phyloP scores from a whole-genome alignment of 1,284 basidiomycete species.

The Ganoderma lucidum region DNA sequence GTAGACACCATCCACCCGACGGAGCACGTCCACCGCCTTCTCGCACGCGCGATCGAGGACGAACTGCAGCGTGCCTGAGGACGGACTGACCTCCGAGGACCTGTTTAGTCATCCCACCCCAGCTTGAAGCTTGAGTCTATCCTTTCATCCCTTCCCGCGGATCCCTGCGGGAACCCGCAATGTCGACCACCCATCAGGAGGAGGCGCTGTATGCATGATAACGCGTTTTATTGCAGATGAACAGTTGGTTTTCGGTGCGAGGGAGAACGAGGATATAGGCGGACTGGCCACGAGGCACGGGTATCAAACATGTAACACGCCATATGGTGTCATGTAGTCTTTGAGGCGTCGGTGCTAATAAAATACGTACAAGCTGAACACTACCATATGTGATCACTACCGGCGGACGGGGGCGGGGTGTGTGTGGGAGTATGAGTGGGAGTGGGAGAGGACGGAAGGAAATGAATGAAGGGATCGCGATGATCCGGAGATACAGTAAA shows the following conservation, averaged over 20 bases:
- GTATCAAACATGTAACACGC: constrained; percentile 23
- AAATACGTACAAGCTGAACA: constrained; percentile 31
- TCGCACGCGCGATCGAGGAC: constrained; percentile 52
- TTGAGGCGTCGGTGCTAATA: constrained; percentile 23
- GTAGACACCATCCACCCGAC: constrained; percentile 59
- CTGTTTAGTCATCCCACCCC: neutral
- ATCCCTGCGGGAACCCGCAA: neutral
- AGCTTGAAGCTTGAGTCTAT: neutral
- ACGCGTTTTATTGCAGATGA: neutral
- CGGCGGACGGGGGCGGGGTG: neutral
- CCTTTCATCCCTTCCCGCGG: neutral
- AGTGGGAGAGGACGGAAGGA: constrained; percentile 9
- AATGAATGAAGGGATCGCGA: constrained; percentile 1
- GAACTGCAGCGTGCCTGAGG: constrained; percentile 41
- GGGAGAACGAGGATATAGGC: neutral
- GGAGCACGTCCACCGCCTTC: constrained; percentile 54
- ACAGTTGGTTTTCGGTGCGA: neutral
- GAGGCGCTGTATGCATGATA: neutral
- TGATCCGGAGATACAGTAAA: constrained; percentile 1
- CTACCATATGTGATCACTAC: constrained; percentile 30
- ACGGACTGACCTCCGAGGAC: neutral
- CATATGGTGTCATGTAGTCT: constrained; percentile 16
- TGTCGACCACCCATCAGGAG: neutral
- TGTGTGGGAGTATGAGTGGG: neutral
- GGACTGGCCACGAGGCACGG: constrained; percentile 2